Conservation (phyloP, 805 yeast species). For the Lipomyces sp. region DNA sequence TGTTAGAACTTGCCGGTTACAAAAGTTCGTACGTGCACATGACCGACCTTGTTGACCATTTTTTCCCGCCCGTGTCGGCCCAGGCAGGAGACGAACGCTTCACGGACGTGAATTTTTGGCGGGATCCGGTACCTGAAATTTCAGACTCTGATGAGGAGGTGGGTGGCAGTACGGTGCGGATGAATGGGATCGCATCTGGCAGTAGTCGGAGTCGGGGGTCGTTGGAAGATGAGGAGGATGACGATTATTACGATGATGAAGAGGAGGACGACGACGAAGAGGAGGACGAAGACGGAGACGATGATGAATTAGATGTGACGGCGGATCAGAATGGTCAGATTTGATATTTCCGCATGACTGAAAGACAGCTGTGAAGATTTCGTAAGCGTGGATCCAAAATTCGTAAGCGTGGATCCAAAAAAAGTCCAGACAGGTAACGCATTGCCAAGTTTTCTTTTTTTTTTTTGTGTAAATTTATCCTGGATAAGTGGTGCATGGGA, state of each 20-base stretch:
- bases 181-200: constrained; percentile 1
- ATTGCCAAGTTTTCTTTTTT: neutral
- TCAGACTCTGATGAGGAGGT: constrained; percentile 43
- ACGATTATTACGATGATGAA: constrained; percentile 42
- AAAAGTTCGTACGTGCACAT: constrained; percentile 85
- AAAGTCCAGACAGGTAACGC: neutral
- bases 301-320: constrained; percentile 36
- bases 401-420: neutral
- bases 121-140: constrained; percentile 70
- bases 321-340: neutral
- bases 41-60: constrained; percentile 94
- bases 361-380: neutral
- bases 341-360: neutral
- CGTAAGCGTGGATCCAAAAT: neutral
- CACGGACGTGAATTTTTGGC: constrained; percentile 91
- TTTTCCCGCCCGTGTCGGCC: constrained; percentile 79
- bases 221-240: constrained; percentile 44
- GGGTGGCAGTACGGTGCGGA: constrained; percentile 14
- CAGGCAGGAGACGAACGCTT: constrained; percentile 59
- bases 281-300: constrained; percentile 45
- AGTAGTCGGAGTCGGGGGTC: constrained; percentile 5
- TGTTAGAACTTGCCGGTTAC: constrained; percentile 90
- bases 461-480: neutral
- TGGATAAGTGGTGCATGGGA: constrained; percentile 1
- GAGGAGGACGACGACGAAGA: constrained; percentile 23